These are phyloP conservation scores for Glycine latifolia DNA, from an alignment of 306 rosid species.

Conservation along the genomic window DNA sequence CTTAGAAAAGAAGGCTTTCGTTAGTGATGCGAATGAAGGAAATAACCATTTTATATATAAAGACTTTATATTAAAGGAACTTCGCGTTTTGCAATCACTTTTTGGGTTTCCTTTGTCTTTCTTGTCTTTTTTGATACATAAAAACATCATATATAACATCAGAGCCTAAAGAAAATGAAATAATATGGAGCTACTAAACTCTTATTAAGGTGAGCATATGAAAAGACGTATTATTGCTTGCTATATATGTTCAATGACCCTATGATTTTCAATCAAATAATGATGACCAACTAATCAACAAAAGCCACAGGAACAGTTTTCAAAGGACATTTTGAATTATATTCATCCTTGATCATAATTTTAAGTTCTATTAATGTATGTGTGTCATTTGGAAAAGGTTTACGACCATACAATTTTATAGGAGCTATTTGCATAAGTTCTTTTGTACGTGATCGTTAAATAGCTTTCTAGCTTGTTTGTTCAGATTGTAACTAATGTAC, in stretches of 20 bases:
- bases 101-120: neutral
- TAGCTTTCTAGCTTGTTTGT: constrained; percentile 12
- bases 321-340: neutral
- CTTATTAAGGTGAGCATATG: neutral
- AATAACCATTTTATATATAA: neutral
- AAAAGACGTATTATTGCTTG: neutral
- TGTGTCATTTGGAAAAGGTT: too few species aligned
- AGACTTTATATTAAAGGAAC: neutral
- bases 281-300: constrained; percentile 13
- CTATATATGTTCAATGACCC: constrained; percentile 28
- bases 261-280: constrained; percentile 33
- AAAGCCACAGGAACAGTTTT: constrained; percentile 3
- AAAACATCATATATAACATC: too few species aligned
- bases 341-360: neutral
- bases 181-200: neutral
- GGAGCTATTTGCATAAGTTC: neutral
- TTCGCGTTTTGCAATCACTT: constrained; percentile 20
- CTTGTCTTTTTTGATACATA: neutral
- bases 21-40: neutral
- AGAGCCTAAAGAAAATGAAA: too few species aligned
- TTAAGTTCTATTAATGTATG: neutral
- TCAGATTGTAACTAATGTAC: constrained; percentile 4
- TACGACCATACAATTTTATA: too few species aligned
- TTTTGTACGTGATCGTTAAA: neutral
- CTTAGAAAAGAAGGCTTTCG: neutral